Evolutionary conservation across 2,329 filamentous ascomycete genomes (phyloP).

Genomic region (Fusarium dimerum): DNA sequence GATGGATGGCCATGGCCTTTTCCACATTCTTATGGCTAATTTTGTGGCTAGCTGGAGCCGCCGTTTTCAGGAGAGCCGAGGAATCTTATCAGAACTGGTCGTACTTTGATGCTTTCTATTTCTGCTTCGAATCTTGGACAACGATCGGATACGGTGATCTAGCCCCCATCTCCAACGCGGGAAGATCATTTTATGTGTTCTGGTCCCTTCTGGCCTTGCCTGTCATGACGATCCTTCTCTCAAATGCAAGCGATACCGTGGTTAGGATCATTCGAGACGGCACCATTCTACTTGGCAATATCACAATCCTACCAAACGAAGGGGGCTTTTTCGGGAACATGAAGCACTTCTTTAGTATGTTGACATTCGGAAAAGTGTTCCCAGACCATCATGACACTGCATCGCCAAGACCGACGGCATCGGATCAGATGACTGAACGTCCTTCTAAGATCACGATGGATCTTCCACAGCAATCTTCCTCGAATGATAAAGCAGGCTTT

Average conservation of each 20-base stretch:
- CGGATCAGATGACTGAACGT: too few species aligned
- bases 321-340: conserved; percentile 47
- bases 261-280: conserved; percentile 61
- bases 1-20: conserved; percentile 72
- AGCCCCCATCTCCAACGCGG: conserved; percentile 72
- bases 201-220: conserved; percentile 87
- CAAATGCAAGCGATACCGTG: conserved; percentile 81
- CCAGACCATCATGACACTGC: conserved; percentile 6
- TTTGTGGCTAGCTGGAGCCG: conserved; percentile 79
- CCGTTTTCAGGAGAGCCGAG: conserved; percentile 65
- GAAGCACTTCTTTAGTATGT: conserved; percentile 42
- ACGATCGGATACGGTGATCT: conserved; percentile 88
- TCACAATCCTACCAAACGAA: conserved; percentile 63
- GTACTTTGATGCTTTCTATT: conserved; percentile 84
- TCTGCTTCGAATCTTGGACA: conserved; percentile 78
- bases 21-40: conserved; percentile 69
- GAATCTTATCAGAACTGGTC: conserved; percentile 58
- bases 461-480: too few species aligned
- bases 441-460: too few species aligned
- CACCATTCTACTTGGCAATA: conserved; percentile 56
- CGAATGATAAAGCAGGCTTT: too few species aligned
- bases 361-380: conserved; percentile 48
- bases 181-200: conserved; percentile 87
- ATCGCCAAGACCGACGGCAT: too few species aligned
- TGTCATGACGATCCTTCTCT: conserved; percentile 84